Evolutionary conservation across 306 rosid species (phyloP).

Genomic region (Crotalaria pallida): DNA sequence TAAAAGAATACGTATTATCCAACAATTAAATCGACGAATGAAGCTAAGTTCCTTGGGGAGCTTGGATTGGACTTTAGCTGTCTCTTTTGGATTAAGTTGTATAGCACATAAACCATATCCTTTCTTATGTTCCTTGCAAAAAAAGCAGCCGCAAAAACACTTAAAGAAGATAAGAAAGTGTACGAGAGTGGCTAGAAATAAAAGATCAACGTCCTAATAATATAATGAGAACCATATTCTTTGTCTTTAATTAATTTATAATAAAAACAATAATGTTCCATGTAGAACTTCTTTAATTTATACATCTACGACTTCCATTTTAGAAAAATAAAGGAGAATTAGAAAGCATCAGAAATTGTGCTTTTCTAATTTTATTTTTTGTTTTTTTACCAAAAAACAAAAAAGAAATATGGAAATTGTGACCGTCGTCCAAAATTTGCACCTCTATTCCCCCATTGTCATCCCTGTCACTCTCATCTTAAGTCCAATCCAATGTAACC

Average conservation of each 20-base stretch:
- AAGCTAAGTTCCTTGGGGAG: background rate
- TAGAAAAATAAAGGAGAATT: too few relatives aligned
- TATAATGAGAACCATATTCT: background rate
- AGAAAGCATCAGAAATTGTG: too few relatives aligned
- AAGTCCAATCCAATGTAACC: background rate
- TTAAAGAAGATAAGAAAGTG: conserved; percentile 18
- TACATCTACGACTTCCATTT: too few relatives aligned
- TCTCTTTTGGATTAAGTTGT: conserved; percentile 14
- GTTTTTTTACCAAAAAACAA: too few relatives aligned
- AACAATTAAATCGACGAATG: background rate
- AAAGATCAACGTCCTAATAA: background rate
- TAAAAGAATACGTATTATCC: too few relatives aligned
- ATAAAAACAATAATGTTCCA: too few relatives aligned
- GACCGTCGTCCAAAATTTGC: background rate
- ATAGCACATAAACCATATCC: background rate
- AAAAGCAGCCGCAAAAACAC: conserved; percentile 19
- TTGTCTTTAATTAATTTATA: background rate
- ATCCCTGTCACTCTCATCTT: background rate
- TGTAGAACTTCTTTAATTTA: too few relatives aligned
- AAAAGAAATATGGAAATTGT: background rate
- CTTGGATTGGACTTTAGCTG: conserved; percentile 5
- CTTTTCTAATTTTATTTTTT: too few relatives aligned
- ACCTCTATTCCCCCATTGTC: background rate
- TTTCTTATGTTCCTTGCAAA: background rate
- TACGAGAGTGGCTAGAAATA: conserved; percentile 2